Conservation (phyloP, 1,284 basidiomycete species). For the Rhodotorula sp. region DNA sequence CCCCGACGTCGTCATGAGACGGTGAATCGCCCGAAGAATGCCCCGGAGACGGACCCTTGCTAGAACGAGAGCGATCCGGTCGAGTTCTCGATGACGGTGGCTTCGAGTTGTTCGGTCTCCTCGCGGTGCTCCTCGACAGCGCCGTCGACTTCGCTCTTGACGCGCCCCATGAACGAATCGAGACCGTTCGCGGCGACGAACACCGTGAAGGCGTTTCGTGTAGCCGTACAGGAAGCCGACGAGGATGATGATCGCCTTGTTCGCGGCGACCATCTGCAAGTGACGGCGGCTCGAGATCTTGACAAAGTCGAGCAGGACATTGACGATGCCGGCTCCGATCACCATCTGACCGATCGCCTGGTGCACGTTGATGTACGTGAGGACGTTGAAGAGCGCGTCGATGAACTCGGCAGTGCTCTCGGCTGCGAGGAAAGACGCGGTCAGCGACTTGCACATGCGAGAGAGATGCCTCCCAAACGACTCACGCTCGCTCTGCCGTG, state of each 20-base stretch:
- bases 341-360: slow-evolving; percentile 85
- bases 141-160: slow-evolving; percentile 73
- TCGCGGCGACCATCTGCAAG: slow-evolving; percentile 61
- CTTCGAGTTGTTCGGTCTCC: slow-evolving; percentile 48
- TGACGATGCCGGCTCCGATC: slow-evolving; percentile 92
- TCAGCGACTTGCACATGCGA: not conserved
- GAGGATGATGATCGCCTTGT: slow-evolving; percentile 77
- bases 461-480: slow-evolving; percentile 42
- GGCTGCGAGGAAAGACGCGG: slow-evolving; percentile 33
- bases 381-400: slow-evolving; percentile 79
- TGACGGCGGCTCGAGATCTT: slow-evolving; percentile 68
- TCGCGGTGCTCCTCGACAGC: slow-evolving; percentile 61
- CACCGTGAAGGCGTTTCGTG: slow-evolving; percentile 77
- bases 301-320: slow-evolving; percentile 81
- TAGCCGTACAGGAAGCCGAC: slow-evolving; percentile 91
- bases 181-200: slow-evolving; percentile 85
- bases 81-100: slow-evolving; percentile 46
- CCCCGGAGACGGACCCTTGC: slow-evolving; percentile 69
- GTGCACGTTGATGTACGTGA: slow-evolving; percentile 82
- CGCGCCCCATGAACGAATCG: slow-evolving; percentile 76
- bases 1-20: slow-evolving; percentile 94
- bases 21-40: slow-evolving; percentile 83
- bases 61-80: slow-evolving; percentile 45
- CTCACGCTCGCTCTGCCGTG: slow-evolving; percentile 41
- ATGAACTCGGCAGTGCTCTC: slow-evolving; percentile 72